phyloP scores from a whole-genome alignment of 106 monocot species.

The Triglochin maritima region DNA sequence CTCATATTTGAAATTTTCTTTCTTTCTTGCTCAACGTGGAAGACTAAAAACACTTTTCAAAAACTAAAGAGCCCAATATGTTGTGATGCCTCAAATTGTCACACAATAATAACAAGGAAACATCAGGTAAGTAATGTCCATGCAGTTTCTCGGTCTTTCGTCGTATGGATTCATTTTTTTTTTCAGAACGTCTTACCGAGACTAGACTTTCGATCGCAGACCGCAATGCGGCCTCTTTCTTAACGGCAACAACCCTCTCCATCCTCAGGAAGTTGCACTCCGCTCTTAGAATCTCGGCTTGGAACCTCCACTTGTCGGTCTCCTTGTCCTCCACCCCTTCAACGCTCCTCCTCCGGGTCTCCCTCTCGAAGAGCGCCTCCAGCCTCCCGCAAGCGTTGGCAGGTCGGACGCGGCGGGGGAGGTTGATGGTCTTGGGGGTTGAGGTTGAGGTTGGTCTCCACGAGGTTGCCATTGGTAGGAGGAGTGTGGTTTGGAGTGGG shows the following conservation, averaged over 20 bases:
- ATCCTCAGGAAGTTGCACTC: constrained; percentile 54
- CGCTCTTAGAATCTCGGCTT: constrained; percentile 57
- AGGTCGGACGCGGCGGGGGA: constrained; percentile 29
- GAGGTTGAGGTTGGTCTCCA: constrained; percentile 37
- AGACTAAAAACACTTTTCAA: not conserved
- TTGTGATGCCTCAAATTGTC: no score
- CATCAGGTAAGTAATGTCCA: no score
- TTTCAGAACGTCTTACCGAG: constrained; percentile 16
- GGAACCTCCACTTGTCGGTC: constrained; percentile 43
- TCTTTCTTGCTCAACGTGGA: not conserved
- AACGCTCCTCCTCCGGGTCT: not conserved
- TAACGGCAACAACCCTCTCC: constrained; percentile 42
- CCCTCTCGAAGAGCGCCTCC: constrained; percentile 18
- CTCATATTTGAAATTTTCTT: not conserved
- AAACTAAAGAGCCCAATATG: no score
- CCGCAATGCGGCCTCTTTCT: constrained; percentile 31
- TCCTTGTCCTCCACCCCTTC: not conserved
- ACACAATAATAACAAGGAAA: no score
- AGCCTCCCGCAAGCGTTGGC: constrained; percentile 3
- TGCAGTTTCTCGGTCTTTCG: no score
- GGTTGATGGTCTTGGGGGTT: constrained; percentile 46
- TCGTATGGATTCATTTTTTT: no score
- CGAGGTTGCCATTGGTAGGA: constrained; percentile 14
- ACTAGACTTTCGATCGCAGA: constrained; percentile 38
- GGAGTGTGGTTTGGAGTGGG: no score